Percentiles rank a stretch among this genome's conserved stretches.
Evolutionary conservation across 176 grass and related monocot genomes (phyloP).

Genomic region (Secale cereale): DNA sequence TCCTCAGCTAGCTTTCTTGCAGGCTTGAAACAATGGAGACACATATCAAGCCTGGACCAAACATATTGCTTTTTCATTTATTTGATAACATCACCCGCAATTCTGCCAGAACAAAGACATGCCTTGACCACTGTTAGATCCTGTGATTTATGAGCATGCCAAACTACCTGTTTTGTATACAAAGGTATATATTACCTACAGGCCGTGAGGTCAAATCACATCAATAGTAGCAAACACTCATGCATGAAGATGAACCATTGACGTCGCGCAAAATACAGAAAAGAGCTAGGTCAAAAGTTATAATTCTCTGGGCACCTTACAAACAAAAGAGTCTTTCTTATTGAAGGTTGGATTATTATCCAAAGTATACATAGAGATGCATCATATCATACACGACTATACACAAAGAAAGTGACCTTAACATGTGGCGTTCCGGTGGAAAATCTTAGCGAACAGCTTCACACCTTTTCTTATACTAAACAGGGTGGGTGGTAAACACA

Average conservation of each 20-base stretch:
- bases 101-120: conserved; percentile 2
- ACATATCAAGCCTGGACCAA: conserved; percentile 27
- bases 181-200: background rate
- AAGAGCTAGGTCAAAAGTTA: background rate
- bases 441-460: conserved; percentile 15
- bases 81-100: background rate
- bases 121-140: conserved; percentile 14
- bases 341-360: too few relatives aligned
- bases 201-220: background rate
- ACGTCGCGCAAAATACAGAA: background rate
- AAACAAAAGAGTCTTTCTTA: too few relatives aligned
- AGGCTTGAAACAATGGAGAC: conserved; percentile 27
- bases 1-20: conserved; percentile 45
- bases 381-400: background rate
- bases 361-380: background rate
- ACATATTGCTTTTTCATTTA: conserved; percentile 9
- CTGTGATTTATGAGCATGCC: background rate
- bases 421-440: background rate
- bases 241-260: background rate
- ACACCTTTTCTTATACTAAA: conserved; percentile 19
- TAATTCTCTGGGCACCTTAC: background rate
- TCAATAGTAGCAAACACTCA: background rate
- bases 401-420: background rate
- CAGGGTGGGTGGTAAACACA: conserved; percentile 11
- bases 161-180: background rate